Evolutionary conservation across 441 rosid genomes (phyloP), one percentile per base, ranked within the genome.

Genomic region (Dalechampia spathulata): DNA sequence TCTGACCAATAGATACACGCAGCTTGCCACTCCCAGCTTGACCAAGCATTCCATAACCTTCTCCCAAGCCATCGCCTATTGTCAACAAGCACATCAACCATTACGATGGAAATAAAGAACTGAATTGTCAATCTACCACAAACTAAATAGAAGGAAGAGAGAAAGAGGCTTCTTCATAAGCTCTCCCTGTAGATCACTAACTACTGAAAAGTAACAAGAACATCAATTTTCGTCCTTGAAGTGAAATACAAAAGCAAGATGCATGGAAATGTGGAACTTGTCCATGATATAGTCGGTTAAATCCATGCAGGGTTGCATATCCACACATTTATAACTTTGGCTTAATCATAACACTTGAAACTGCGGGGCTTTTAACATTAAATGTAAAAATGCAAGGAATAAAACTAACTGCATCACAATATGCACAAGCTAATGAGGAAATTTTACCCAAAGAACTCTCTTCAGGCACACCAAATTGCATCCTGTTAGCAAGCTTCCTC

Each of bases 31-130:
- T 93, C 68, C 99, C 96, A 25, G 99, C 99, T 61, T 93, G 96
- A 49, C 99, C 96, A 65, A 93, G 96, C 97, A 93, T 93, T 51
- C 97, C 97, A 74, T 85, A 93, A 13, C 97, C 97, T 72, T 93
- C 97, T 15, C 99, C 99, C 61, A 93, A 70, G 6, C 94, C 96
- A 77, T 90, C 99, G 71, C 96, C 99, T 90, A 58, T 49, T 63
- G 61, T 58, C 74, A 62, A 36, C 55, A 38, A 58, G 26, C 52
- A 56, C 14, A 55, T 25, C 41, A 26, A 41, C 36, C 22, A 16
- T 46, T 57, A 45, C n/a, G n/a, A n/a, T 38, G 15, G 14, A 17
- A 48, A 38, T n/a, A 30, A 17, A 7, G 23, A 44, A 17, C 46
- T 13, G 21, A 20, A 55, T 27, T 19, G 5, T 27, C 17, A 49